Base-by-base conservation (phyloP, 2,329 filamentous ascomycete species). In the Sporothrix euskadiensis region DNA sequence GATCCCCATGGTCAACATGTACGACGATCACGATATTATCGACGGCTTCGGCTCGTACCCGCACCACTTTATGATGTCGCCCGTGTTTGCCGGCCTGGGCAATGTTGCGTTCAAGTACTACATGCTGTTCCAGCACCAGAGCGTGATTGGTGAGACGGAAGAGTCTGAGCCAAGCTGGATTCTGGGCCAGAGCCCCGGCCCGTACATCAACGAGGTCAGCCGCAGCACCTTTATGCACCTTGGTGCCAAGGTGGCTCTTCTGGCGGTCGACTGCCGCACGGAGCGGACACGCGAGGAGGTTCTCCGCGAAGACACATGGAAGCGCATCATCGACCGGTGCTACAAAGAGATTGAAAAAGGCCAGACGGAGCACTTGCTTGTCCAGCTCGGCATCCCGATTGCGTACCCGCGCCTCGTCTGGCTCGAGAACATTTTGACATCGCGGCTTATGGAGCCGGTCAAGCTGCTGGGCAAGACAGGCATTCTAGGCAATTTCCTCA, bases 1-100 rank as follows among this genome's bases (percentile, higher is more conserved):
- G 80, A 98, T 99, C 63, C 94, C 96, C 9, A 98, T 98, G 94
- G 89, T 99, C 78, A 99, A 99, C 80, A 94, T 99, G 81, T 98
- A 92, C 86, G 95, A 98, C 81, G 96, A 98, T 78, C 96, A 98
- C 80, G 93, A 96, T 77, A 92, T 94, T 77, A 94, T 94, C 76
- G 92, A 94, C 81, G 96, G 97, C 0, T 99, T 91, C 80, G 96
- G 96, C 7, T 97, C 94, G 0, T 99, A 98, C 80, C 91, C 94
- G 4, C 89, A 98, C 77, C 89, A 93, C 77, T 96, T 97, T 79
- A 98, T 98, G 94, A 89, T 88, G 76, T 93, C 93, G 2, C 92
- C 93, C 0, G 93, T 98, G 0, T 97, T 99, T 80, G 91, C 91
- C 1, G 96, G 97, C 0, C 82, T 99, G 9, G 97, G 96, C 2